Conservation (phyloP, 805 yeast genomes). For the Starmerella floris region DNA sequence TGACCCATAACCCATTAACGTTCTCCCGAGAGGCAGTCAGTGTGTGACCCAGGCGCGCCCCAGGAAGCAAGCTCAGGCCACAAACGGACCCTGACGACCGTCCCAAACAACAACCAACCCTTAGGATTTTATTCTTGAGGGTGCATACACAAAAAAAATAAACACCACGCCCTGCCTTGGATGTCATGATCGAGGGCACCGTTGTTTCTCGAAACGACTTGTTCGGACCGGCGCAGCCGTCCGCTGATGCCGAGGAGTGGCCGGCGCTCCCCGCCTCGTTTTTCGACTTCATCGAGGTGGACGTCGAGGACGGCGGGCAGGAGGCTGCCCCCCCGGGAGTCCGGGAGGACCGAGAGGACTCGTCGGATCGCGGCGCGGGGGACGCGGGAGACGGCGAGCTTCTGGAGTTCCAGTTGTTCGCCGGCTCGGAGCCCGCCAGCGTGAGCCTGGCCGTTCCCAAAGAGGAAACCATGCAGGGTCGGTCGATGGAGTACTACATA, state of each 20-base stretch:
- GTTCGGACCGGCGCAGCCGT: conserved; percentile 1
- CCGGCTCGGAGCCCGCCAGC: conserved; percentile 7
- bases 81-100: too few species aligned
- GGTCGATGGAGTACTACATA: conserved; percentile 17
- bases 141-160: background rate
- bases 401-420: conserved; percentile 17
- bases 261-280: background rate
- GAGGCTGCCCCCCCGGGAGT: background rate
- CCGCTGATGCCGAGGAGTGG: background rate
- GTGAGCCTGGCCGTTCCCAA: conserved; percentile 8
- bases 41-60: too few species aligned
- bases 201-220: conserved; percentile 15
- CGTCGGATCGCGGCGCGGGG: background rate
- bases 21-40: too few species aligned
- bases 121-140: too few species aligned
- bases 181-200: conserved; percentile 6
- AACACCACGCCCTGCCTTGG: too few species aligned
- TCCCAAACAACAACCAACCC: too few species aligned
- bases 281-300: conserved; percentile 1
- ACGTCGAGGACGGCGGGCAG: background rate
- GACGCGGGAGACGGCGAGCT: background rate
- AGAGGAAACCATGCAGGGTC: conserved; percentile 1
- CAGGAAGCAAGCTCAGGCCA: too few species aligned
- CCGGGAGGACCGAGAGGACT: background rate
- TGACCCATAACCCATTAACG: too few species aligned